phyloP scores from a whole-genome alignment of 192 early-diverging fungal genomes.

The Coemansia sp. region DNA sequence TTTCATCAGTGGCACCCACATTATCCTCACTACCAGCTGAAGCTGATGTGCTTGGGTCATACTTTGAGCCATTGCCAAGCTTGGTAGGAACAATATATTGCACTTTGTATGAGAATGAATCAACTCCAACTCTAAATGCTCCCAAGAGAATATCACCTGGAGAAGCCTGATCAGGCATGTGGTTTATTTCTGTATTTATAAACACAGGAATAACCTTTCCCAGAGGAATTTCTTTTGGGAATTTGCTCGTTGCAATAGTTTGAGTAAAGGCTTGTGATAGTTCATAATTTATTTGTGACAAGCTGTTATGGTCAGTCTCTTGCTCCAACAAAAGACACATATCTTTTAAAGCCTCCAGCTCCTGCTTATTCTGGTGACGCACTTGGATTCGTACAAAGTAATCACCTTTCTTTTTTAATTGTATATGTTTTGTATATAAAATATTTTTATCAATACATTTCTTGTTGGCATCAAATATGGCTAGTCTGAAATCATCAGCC shows the following conservation, averaged over 20 bases:
- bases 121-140: slow-evolving; percentile 55
- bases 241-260: slow-evolving; percentile 56
- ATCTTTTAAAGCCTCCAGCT: slow-evolving; percentile 70
- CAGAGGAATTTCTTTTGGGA: slow-evolving; percentile 51
- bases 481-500: slow-evolving; percentile 62
- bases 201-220: slow-evolving; percentile 52
- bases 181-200: slow-evolving; percentile 18
- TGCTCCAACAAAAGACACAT: slow-evolving; percentile 66
- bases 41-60: slow-evolving; percentile 43
- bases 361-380: slow-evolving; percentile 62
- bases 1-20: slow-evolving; percentile 48
- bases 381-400: slow-evolving; percentile 83
- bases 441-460: slow-evolving; percentile 68
- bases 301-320: slow-evolving; percentile 57
- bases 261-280: slow-evolving; percentile 57
- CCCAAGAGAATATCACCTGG: slow-evolving; percentile 82
- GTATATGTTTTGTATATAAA: slow-evolving; percentile 67
- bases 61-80: not conserved
- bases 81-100: slow-evolving; percentile 49
- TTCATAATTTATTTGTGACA: slow-evolving; percentile 7
- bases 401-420: slow-evolving; percentile 73
- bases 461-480: slow-evolving; percentile 81
- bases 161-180: slow-evolving; percentile 66
- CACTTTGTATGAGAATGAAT: slow-evolving; percentile 33
- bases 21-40: slow-evolving; percentile 51